phyloP scores from a whole-genome alignment of 2,329 filamentous ascomycete genomes.

The Cucurbitaria berberidis region DNA sequence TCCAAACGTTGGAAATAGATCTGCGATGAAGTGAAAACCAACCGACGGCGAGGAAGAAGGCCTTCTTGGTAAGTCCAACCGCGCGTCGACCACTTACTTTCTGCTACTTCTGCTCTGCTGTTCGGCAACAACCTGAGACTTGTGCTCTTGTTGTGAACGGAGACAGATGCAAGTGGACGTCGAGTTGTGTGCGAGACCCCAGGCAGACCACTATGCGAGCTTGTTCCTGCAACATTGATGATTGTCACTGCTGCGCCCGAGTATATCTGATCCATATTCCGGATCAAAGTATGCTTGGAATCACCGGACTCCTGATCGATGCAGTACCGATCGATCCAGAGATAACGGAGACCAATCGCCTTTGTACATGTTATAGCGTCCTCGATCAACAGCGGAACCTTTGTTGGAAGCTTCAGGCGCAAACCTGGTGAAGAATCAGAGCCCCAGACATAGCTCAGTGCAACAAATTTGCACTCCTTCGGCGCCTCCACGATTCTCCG shows the following conservation, averaged over 20 bases:
- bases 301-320: slow-evolving; percentile 2
- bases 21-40: slow-evolving; percentile 6
- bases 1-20: slow-evolving; percentile 3
- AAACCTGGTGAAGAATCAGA: neutral
- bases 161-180: neutral
- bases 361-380: slow-evolving; percentile 3
- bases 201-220: slow-evolving; percentile 7
- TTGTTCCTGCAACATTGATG: slow-evolving; percentile 9
- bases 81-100: neutral
- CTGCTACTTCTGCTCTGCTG: neutral
- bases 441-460: slow-evolving; percentile 7
- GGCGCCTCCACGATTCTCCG: neutral
- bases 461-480: neutral
- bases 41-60: slow-evolving; percentile 1
- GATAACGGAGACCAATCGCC: neutral
- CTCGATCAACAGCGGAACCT: neutral
- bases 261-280: slow-evolving; percentile 21
- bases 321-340: slow-evolving; percentile 10
- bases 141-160: neutral
- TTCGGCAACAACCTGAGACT: neutral
- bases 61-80: slow-evolving; percentile 12
- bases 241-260: slow-evolving; percentile 11
- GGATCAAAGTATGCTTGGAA: slow-evolving; percentile 5
- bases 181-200: neutral
- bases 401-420: neutral